A percentile compares a stretch with the other conserved stretches of the same genome.
Conservation (phyloP, 208 protist species). For the Dictyostelium gargantuum region DNA sequence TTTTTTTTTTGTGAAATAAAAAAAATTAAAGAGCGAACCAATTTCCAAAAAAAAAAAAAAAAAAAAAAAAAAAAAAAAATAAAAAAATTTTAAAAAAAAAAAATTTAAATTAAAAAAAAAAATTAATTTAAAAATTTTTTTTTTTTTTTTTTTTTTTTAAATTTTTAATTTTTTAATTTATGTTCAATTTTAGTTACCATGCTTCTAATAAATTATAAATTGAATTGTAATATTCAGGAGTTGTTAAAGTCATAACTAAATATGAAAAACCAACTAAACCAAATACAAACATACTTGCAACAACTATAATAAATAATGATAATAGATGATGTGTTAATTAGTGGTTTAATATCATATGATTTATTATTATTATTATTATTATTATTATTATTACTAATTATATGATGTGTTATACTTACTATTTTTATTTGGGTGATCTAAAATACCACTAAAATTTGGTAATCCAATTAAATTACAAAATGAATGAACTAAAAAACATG, state of each 20-base stretch:
- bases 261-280: slow-evolving; percentile 20
- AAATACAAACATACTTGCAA: not conserved
- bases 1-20: too few relatives aligned
- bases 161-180: not conserved
- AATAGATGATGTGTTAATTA: too few relatives aligned
- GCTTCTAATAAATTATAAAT: slow-evolving; percentile 1
- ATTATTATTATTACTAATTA: too few relatives aligned
- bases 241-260: not conserved
- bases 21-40: too few relatives aligned
- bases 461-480: slow-evolving; percentile 65
- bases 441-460: slow-evolving; percentile 8
- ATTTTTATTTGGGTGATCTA: not conserved
- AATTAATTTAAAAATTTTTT: not conserved
- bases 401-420: not conserved
- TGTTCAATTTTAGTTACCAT: too few relatives aligned
- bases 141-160: not conserved
- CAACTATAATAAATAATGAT: not conserved
- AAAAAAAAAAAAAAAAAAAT: not conserved
- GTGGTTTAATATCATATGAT: too few relatives aligned
- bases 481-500: slow-evolving; percentile 4
- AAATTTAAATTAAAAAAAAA: too few relatives aligned
- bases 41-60: too few relatives aligned
- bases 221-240: slow-evolving; percentile 1
- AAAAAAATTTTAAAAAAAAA: not conserved
- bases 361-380: not conserved